Evolutionary conservation across 305 asterid genomes (phyloP), one percentile per base, ranked within the genome.

Genomic region (Fraxinus latifolia): DNA sequence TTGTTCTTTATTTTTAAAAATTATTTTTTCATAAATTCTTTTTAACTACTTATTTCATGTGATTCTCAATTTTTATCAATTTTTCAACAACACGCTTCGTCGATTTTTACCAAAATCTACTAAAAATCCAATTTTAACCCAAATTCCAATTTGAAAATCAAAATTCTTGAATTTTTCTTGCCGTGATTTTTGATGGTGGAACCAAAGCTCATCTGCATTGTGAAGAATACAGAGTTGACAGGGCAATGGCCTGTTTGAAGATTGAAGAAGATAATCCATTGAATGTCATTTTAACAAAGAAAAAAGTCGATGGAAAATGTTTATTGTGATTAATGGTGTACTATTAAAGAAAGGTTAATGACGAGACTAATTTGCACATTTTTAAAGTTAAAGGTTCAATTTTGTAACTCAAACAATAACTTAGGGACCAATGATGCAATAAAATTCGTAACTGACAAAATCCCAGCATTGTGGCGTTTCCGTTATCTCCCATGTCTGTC

Each of bases 381-480:
- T 25, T 62, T 23, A 62, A 62, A 53, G 65, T 53, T 23, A n/a
- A 4, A 53, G 23, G 65, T 53, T n/a, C 65, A 53, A n/a, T n/a
- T 53, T 29, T 29, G 39, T 68, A 29, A 68, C 74, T 67, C 14
- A 34, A 23, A 7, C 3, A 36, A 27, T 33, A n/a, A 33, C 7
- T 74, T 74, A 36, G 29, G 58, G 53, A 68, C 74, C 9, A 29
- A 68, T 25, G 19, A 14, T 68, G 74, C 36, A 68, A 68, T 68
- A 14, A 29, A 25, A 27, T 68, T 68, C 74, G 37, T 68, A 68
- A 68, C 36, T 68, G 74, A 68, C 74, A 29, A 68, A 68, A 68
- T 14, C 31, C 17, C 74, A 4, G 74, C 74, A 68, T 68, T 68
- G 74, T 68, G 21, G 37, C 74, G 74, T 68, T 68, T 68, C 74